Evolutionary conservation across 305 asterid species (phyloP).

Genomic region (Plantago coronopus): DNA sequence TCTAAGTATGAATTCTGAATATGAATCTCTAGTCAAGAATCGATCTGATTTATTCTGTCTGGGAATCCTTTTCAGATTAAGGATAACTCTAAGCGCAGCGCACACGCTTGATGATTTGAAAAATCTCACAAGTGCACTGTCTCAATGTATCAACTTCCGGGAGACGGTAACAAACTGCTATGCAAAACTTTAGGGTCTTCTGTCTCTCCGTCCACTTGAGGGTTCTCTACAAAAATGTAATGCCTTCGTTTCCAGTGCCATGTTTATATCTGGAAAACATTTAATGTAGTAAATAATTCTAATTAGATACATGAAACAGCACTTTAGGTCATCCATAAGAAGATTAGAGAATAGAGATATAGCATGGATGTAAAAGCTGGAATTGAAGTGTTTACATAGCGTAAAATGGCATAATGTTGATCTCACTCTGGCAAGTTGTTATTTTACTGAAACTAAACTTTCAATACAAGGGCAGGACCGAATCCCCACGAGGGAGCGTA

Average conservation of each 20-base stretch:
- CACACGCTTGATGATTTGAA: conserved; percentile 78
- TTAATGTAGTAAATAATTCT: background rate
- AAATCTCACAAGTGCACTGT: conserved; percentile 63
- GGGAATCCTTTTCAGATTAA: conserved; percentile 46
- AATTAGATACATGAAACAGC: background rate
- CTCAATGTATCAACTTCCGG: conserved; percentile 60
- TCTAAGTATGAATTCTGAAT: background rate
- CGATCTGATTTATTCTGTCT: background rate
- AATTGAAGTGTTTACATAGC: no score
- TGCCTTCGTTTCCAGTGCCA: conserved; percentile 14
- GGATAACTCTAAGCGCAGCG: conserved; percentile 84
- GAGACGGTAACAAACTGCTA: conserved; percentile 35
- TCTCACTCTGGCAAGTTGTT: no score
- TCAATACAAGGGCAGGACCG: no score
- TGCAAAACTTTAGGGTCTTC: conserved; percentile 46
- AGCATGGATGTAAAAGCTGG: no score
- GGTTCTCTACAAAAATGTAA: conserved; percentile 4
- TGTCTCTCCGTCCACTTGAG: background rate
- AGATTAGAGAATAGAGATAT: no score
- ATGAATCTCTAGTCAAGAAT: background rate
- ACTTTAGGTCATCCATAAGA: no score
- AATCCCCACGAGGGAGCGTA: no score
- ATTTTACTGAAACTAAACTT: no score
- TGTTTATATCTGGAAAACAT: background rate
- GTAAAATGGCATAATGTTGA: no score